Base-by-base conservation (phyloP, 2,329 filamentous ascomycete species). In the Ramichloridium luteum region DNA sequence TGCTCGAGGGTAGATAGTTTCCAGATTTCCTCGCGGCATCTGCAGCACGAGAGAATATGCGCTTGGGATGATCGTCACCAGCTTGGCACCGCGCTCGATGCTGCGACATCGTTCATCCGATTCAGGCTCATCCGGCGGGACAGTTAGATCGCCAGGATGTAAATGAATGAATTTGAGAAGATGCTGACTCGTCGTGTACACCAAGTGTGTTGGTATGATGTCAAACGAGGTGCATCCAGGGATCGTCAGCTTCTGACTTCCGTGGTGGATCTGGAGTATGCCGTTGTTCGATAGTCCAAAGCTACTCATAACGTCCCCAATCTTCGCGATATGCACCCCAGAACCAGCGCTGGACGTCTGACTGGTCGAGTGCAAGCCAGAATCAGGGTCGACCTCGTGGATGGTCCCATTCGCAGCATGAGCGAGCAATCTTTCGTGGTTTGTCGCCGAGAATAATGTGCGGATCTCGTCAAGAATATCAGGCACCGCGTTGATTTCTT, bases 161-260 rank as follows among this genome's bases (percentile, higher is more conserved):
- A 96, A 60, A 55, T 98, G 88, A 10, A 94, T 77, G 56, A 94
- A 94, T 56, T 98, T 98, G 40, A 98, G 67, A 3, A 94, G 66
- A 54, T 96, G 86, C 42, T 85, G 85, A 37, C 78, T 85, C 1
- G 90, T 98, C 1, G 90, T 98, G 50, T 88, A 85, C 36, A 96
- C 74, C 10, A 98, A 65, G 61, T 96, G 88, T 13, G 75, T 73
- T 0, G 76, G 66, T 0, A 88, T 93, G 15, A 86, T 61, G 4
- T 85, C 55, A 47, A 93, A 96, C 0, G 90, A 98, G 0, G 88
- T 96, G 56, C 85, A 93, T 46, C 90, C 93, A 55, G 81, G 84
- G 10, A 77, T 73, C 27, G 94, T 61, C 4, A 80, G 63, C 11
- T 69, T 72, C 3, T 77, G 74, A 50, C 86, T 81, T 25, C 37